Evolutionary conservation across 176 grass and related monocot species (phyloP).

Genomic region (Lolium multiflorum): DNA sequence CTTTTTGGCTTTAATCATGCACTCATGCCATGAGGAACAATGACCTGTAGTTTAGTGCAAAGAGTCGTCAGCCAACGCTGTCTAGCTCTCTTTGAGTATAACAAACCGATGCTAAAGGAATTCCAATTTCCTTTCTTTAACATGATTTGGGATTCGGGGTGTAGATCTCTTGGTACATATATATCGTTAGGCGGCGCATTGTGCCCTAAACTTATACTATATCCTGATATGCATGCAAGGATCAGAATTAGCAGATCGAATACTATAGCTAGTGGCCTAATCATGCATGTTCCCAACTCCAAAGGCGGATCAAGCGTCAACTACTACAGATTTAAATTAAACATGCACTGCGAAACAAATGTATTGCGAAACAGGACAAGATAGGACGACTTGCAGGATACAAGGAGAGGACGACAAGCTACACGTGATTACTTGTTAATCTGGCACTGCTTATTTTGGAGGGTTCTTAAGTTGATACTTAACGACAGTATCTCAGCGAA

Average conservation of each 20-base stretch:
- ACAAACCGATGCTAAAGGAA: slow-evolving; percentile 35
- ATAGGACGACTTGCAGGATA: not conserved
- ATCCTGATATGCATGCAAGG: slow-evolving; percentile 18
- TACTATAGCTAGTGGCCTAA: slow-evolving; percentile 26
- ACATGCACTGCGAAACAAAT: not conserved
- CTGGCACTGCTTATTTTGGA: not conserved
- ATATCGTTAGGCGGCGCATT: slow-evolving; percentile 27
- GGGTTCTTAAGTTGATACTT: slow-evolving; percentile 25
- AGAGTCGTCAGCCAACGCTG: slow-evolving; percentile 35
- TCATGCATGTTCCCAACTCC: slow-evolving; percentile 38
- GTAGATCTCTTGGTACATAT: slow-evolving; percentile 32
- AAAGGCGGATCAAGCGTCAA: too few species aligned
- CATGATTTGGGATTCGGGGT: not conserved
- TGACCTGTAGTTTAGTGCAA: slow-evolving; percentile 41
- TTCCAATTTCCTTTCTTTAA: not conserved
- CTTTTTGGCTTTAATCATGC: slow-evolving; percentile 52
- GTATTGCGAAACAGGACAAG: not conserved
- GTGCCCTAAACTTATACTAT: slow-evolving; percentile 24
- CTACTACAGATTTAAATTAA: too few species aligned
- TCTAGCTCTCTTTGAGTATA: not conserved
- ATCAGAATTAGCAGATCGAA: not conserved
- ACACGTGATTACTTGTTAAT: slow-evolving; percentile 43
- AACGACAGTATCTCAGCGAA: slow-evolving; percentile 34
- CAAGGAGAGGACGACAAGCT: slow-evolving; percentile 1
- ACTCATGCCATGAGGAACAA: slow-evolving; percentile 38